Evolutionary conservation across 495 filamentous ascomycete genomes (phyloP).

Genomic region (Trichoderma asperelloides): DNA sequence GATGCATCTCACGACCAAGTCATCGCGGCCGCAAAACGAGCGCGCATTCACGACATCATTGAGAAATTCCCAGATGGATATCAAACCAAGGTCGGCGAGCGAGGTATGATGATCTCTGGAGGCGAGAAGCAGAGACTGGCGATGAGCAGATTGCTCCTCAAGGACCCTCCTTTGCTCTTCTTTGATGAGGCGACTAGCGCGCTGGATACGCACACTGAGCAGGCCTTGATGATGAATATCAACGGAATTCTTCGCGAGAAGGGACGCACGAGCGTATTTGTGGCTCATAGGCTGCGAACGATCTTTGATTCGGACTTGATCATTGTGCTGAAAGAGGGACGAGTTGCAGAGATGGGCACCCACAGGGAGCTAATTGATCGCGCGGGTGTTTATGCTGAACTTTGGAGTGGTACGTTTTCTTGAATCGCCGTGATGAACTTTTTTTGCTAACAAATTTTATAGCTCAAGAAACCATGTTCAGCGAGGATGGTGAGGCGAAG

Average conservation of each 20-base stretch:
- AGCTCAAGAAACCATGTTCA: constrained; percentile 38
- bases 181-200: constrained; percentile 98
- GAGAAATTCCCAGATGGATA: constrained; percentile 74
- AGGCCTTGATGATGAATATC: constrained; percentile 84
- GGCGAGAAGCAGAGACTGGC: constrained; percentile 95
- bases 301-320: constrained; percentile 94
- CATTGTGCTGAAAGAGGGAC: constrained; percentile 77
- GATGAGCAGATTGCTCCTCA: constrained; percentile 75
- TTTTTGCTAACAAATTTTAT: constrained; percentile 15
- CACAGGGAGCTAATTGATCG: constrained; percentile 74
- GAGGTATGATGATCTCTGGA: constrained; percentile 96
- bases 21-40: constrained; percentile 63
- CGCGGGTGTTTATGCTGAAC: constrained; percentile 73
- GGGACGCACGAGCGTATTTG: constrained; percentile 80
- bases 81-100: constrained; percentile 84
- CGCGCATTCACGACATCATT: constrained; percentile 78
- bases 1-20: constrained; percentile 68
- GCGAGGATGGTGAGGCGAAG: constrained; percentile 18
- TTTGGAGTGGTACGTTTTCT: constrained; percentile 71
- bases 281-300: constrained; percentile 84
- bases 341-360: constrained; percentile 77
- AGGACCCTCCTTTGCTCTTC: constrained; percentile 87
- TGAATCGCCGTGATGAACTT: not conserved
- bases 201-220: constrained; percentile 91
- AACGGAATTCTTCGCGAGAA: constrained; percentile 89